phyloP scores from a whole-genome alignment of 2,329 filamentous ascomycete genomes.

The Taxawa tesnikishii region DNA sequence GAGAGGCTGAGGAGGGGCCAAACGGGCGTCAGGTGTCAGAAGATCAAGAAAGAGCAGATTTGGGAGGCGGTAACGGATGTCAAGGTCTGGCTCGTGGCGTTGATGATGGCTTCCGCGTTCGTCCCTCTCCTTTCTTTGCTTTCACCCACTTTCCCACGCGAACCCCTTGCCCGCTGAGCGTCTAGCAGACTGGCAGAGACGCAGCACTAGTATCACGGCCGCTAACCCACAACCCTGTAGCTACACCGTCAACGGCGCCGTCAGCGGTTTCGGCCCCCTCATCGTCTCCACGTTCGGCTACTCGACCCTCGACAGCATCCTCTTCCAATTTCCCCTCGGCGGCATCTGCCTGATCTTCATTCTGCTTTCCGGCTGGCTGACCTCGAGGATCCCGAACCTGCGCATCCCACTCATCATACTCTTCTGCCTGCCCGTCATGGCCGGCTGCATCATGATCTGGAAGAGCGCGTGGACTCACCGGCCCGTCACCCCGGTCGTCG shows the following conservation, averaged over 20 bases:
- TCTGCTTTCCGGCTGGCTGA: conserved; percentile 52
- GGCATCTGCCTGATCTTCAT: conserved; percentile 56
- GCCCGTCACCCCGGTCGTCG: conserved; percentile 53
- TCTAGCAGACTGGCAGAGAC: too few species aligned
- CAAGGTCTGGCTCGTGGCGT: conserved; percentile 13
- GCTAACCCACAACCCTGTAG: too few species aligned
- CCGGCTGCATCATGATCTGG: conserved; percentile 65
- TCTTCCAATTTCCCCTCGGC: conserved; percentile 65
- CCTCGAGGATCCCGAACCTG: conserved; percentile 47
- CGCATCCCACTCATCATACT: conserved; percentile 52
- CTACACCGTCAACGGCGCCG: conserved; percentile 62
- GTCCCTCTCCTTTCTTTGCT: too few species aligned
- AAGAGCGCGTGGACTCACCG: conserved; percentile 51
- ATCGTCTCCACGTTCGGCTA: conserved; percentile 63
- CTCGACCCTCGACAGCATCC: conserved; percentile 49
- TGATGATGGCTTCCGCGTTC: conserved; percentile 43
- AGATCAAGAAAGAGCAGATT: conserved; percentile 15
- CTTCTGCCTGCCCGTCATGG: conserved; percentile 62
- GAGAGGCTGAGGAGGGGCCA: conserved; percentile 23
- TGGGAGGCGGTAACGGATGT: conserved; percentile 14
- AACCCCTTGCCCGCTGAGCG: too few species aligned
- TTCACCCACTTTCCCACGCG: too few species aligned
- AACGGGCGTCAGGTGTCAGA: conserved; percentile 21
- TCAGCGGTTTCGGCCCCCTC: conserved; percentile 57
- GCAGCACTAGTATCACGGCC: too few species aligned